These are phyloP conservation scores for Quercus gilva DNA, from an alignment of 306 rosid species.

Conservation along the genomic window DNA sequence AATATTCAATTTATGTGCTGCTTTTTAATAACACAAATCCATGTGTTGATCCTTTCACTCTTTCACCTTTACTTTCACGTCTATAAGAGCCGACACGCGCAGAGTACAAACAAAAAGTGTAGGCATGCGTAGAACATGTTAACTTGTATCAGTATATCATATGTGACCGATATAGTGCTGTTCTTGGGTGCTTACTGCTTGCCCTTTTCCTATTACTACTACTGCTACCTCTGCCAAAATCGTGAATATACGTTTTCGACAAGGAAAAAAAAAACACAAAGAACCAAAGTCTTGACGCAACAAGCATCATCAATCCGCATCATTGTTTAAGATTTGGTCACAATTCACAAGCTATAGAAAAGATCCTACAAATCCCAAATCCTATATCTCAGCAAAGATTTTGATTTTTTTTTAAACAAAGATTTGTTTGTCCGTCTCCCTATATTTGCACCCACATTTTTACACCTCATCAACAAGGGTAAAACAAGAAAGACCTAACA, in stretches of 20 bases:
- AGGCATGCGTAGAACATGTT: too few relatives aligned
- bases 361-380: too few relatives aligned
- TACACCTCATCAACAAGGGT: slow-evolving; percentile 24
- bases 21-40: too few relatives aligned
- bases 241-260: background rate
- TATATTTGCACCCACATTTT: slow-evolving; percentile 29
- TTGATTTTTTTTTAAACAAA: background rate
- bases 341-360: background rate
- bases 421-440: slow-evolving; percentile 23
- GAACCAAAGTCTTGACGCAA: background rate
- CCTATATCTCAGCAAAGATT: background rate
- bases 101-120: too few relatives aligned
- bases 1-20: too few relatives aligned
- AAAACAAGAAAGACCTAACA: background rate
- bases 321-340: background rate
- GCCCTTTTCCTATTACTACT: background rate
- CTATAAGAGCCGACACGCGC: too few relatives aligned
- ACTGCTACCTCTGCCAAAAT: background rate
- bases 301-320: background rate
- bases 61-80: too few relatives aligned
- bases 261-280: background rate
- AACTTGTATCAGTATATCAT: too few relatives aligned
- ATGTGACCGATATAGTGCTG: too few relatives aligned
- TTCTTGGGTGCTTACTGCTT: background rate
- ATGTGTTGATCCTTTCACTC: too few relatives aligned